Base-by-base conservation (phyloP, 352 stramenopile genomes). In the Saprolegnia parasitica region DNA sequence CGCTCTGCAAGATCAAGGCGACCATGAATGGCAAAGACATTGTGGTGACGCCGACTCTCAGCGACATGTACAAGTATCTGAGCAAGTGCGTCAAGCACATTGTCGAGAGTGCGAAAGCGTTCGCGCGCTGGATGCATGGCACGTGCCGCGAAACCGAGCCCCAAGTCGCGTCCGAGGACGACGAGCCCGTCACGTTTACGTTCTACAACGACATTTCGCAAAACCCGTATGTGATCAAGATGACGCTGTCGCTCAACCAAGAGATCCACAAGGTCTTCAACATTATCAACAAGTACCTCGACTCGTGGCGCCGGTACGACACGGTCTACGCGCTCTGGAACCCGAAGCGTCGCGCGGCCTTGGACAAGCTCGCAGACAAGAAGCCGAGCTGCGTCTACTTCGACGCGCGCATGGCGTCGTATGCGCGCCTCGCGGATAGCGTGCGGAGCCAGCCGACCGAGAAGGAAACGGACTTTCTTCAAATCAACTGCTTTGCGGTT, bases 171-270 rank as follows among this genome's bases (percentile, higher is more conserved):
- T 92, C 75, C 47, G 93, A 98, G 55, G 93, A 98, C 58, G 95
- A 98, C 67, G 95, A 98, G 66, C 93, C 92, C 0, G 88, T 97
- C 58, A 86, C 91, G 0, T 98, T 97, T 72, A 96, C 84, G 1
- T 98, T 98, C 67, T 98, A 97, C 76, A 91, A 95, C 29, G 95
- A 98, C 62, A 97, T 98, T 55, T 96, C 89, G 8, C 86, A 97
- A 66, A 98, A 97, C 57, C 91, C 93, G 52, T 97, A 98, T 74
- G 88, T 98, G 29, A 96, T 98, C 76, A 97, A 98, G 77, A 95
- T 98, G 78, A 97, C 91, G 21, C 65, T 98, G 50, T 91, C 82
- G 16, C 79, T 98, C 20, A 97, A 98, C 62, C 89, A 97, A 70
- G 84, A 93, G 67, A 97, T 98, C 71, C 90, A 98, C 81, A 96